Evolutionary conservation across 202 grass and related monocot genomes (phyloP), one percentile per base, ranked within the genome.

Genomic region (Bolboschoenoplectus hybrid): DNA sequence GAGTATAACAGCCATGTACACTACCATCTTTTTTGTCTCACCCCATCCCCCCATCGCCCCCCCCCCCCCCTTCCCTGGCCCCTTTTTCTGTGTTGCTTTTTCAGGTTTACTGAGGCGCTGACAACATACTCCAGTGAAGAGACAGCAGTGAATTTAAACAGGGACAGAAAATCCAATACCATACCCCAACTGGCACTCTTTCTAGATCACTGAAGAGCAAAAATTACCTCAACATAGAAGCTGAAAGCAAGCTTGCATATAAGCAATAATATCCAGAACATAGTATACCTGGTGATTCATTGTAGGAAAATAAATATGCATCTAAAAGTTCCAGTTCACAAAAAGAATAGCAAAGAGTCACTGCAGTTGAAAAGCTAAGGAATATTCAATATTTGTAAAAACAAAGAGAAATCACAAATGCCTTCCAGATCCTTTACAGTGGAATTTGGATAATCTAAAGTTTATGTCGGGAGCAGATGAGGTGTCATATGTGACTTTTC

Each of bases 201-300:
- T 58, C 14, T 77, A 55, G 32, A 55, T 76, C 19, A 53, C 56
- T 82, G 40, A 68, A 84, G 45, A 70, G 44, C 10, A 66, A 75
- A 88, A 77, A 51, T 86, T 93, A 95, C 95, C 95, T 95, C 95
- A 88, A 95, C 93, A 91, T 98, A 96, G 83, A 87, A 96, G 84
- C 92, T 96, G 85, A 96, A 95, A 66, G 93, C 67, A 41, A 99
- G 88, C 81, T 99, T 99, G 92, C 97, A 92, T 89, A 97, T 91
- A 67, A 99, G 97, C 90, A 99, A 89, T 36, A 99, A 76, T 88
- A 96, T 96, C 97, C 97, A 98, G 86, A 99, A 99, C 58, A 87
- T 86, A 35, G 92, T 99, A 76, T 99, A 99, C 83, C 97, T 99
- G 78, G 63, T 71, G 58, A 66, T 58, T 55, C 51, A 81, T 80